phyloP scores from a whole-genome alignment of 139 green algal species.

The Coelastrella sp. region DNA sequence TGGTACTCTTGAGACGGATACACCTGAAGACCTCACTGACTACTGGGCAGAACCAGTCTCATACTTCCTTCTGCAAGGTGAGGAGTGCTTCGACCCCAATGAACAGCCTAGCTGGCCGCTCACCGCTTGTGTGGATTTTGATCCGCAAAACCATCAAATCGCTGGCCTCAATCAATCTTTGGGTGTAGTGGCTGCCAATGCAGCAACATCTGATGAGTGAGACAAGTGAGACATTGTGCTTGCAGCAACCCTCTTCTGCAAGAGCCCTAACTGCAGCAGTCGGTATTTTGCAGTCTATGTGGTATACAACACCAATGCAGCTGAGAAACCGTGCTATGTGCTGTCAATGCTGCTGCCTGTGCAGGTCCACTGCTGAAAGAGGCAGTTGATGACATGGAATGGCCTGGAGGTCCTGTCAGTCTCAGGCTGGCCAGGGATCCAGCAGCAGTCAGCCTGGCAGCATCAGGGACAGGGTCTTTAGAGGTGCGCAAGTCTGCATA shows the following conservation, averaged over 20 bases:
- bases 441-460: conserved; percentile 40
- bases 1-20: conserved; percentile 43
- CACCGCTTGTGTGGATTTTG: neutral
- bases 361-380: conserved; percentile 60
- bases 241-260: no score
- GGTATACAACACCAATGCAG: no score
- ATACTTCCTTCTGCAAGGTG: conserved; percentile 56
- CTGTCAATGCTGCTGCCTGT: neutral
- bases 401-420: conserved; percentile 48
- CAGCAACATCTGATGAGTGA: no score
- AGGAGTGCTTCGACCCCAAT: no score
- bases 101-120: neutral
- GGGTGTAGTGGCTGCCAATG: no score
- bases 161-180: no score
- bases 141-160: neutral
- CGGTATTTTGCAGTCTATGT: no score
- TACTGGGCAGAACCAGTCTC: conserved; percentile 65
- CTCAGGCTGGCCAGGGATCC: conserved; percentile 51
- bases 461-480: conserved; percentile 46
- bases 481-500: conserved; percentile 39
- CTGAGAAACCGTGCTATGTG: neutral
- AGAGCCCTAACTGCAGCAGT: no score
- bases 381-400: conserved; percentile 71
- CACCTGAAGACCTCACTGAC: conserved; percentile 52
- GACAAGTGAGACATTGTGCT: no score